Conservation (phyloP, 2,329 filamentous ascomycete genomes). For the Aspergillus calidoustus region DNA sequence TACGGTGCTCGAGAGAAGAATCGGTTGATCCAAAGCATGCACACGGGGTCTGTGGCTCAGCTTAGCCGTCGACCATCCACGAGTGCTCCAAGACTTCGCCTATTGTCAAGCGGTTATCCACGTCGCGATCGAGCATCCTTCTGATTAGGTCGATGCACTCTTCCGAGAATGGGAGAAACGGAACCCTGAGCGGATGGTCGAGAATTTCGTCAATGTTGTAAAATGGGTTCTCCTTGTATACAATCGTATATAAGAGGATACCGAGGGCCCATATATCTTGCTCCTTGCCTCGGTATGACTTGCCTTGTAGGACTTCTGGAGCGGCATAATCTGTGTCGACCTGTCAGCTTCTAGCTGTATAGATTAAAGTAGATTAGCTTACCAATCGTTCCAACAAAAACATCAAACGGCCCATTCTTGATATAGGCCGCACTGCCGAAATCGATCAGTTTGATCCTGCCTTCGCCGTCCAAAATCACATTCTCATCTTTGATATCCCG, state of each 20-base stretch:
- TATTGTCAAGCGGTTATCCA: constrained; percentile 81
- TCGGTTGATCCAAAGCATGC: constrained; percentile 13
- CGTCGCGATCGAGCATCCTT: constrained; percentile 89
- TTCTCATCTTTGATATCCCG: constrained; percentile 99
- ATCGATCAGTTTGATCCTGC: constrained; percentile 94
- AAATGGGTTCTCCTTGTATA: constrained; percentile 99
- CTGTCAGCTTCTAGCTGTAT: not conserved
- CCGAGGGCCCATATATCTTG: constrained; percentile 98
- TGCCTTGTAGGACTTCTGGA: constrained; percentile 93
- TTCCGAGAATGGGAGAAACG: constrained; percentile 69
- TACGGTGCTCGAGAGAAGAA: not conserved
- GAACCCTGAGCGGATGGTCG: constrained; percentile 91
- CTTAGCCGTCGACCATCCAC: constrained; percentile 61
- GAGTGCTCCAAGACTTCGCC: constrained; percentile 84
- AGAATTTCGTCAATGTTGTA: constrained; percentile 99
- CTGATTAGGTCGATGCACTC: constrained; percentile 91
- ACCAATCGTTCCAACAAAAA: constrained; percentile 99
- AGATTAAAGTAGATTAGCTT: constrained; percentile 41
- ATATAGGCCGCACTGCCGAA: constrained; percentile 98
- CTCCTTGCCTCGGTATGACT: constrained; percentile 90
- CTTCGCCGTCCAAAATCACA: constrained; percentile 92
- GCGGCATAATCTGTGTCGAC: constrained; percentile 81
- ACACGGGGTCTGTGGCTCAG: not conserved
- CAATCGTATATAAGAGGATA: constrained; percentile 95
- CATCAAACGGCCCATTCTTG: constrained; percentile 96